These are phyloP conservation scores for Kuraishia ogatae DNA, from an alignment of 805 yeast species.

Conservation along the genomic window DNA sequence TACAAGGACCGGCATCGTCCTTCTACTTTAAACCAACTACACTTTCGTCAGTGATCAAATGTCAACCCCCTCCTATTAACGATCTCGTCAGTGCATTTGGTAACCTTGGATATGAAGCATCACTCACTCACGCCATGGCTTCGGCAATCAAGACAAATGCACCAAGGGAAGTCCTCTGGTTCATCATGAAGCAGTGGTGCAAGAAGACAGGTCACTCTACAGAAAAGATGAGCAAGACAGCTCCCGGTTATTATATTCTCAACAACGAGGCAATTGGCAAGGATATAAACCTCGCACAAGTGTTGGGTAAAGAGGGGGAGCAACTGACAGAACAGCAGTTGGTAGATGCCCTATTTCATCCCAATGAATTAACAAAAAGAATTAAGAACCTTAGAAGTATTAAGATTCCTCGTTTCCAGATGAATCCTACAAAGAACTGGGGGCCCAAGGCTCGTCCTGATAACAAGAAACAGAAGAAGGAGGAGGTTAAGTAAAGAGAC, in stretches of 20 bases:
- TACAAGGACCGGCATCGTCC: slow-evolving; percentile 44
- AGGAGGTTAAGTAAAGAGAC: background rate
- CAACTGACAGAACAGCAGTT: slow-evolving; percentile 14
- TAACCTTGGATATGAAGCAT: slow-evolving; percentile 72
- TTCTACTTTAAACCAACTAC: slow-evolving; percentile 81
- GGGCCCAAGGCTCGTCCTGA: slow-evolving; percentile 88
- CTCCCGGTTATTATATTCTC: slow-evolving; percentile 53
- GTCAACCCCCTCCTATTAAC: slow-evolving; percentile 77
- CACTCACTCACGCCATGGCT: slow-evolving; percentile 83
- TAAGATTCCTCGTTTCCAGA: slow-evolving; percentile 82
- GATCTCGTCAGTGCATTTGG: slow-evolving; percentile 73
- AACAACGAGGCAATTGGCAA: slow-evolving; percentile 29
- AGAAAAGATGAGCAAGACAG: slow-evolving; percentile 34
- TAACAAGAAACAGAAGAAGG: slow-evolving; percentile 4
- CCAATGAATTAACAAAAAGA: slow-evolving; percentile 46
- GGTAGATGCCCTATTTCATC: slow-evolving; percentile 45
- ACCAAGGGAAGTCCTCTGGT: slow-evolving; percentile 74
- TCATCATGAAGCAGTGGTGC: slow-evolving; percentile 58
- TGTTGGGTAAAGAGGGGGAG: background rate
- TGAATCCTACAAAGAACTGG: slow-evolving; percentile 92
- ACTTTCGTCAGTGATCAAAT: slow-evolving; percentile 64
- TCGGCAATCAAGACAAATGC: slow-evolving; percentile 88
- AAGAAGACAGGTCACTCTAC: slow-evolving; percentile 30
- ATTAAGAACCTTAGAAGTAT: slow-evolving; percentile 59
- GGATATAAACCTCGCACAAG: slow-evolving; percentile 21